Evolutionary conservation across 2,329 filamentous ascomycete genomes (phyloP).

Genomic region (Volutella citrinella): DNA sequence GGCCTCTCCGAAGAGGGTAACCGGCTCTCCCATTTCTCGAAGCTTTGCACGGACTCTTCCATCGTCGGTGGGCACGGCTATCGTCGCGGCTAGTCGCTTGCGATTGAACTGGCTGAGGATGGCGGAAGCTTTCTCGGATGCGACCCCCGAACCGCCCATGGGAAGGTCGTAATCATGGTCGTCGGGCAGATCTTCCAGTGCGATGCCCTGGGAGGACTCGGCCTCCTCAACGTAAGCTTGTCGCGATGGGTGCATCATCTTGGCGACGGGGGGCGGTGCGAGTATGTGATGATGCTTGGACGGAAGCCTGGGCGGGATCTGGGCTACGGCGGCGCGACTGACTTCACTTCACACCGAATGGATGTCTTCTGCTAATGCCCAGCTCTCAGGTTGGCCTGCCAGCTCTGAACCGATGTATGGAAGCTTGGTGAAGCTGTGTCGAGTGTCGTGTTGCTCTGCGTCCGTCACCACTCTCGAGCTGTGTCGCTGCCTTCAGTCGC

Average conservation of each 20-base stretch:
- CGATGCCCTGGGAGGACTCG: conserved; percentile 50
- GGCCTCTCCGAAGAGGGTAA: conserved; percentile 92
- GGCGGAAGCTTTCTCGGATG: conserved; percentile 79
- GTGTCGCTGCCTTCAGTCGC: neutral
- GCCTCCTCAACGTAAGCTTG: conserved; percentile 93
- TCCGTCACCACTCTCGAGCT: too few relatives aligned
- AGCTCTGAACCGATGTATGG: too few relatives aligned
- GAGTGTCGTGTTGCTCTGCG: too few relatives aligned
- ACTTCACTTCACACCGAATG: too few relatives aligned
- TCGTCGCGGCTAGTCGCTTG: conserved; percentile 82
- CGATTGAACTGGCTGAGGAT: conserved; percentile 86
- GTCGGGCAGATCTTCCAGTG: conserved; percentile 50
- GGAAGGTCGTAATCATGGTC: conserved; percentile 87
- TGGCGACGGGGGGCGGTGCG: conserved; percentile 20
- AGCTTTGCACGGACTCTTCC: conserved; percentile 76
- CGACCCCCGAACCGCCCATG: conserved; percentile 60
- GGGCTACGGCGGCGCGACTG: too few relatives aligned
- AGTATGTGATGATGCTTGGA: neutral
- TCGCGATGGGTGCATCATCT: conserved; percentile 80
- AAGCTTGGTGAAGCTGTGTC: too few relatives aligned
- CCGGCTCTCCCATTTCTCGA: conserved; percentile 84
- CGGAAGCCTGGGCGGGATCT: neutral
- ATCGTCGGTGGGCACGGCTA: conserved; percentile 93
- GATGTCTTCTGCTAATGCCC: too few relatives aligned
- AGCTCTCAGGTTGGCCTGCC: too few relatives aligned